phyloP scores from a whole-genome alignment of 768 basidiomycete species.

The Tulasnella sp. region DNA sequence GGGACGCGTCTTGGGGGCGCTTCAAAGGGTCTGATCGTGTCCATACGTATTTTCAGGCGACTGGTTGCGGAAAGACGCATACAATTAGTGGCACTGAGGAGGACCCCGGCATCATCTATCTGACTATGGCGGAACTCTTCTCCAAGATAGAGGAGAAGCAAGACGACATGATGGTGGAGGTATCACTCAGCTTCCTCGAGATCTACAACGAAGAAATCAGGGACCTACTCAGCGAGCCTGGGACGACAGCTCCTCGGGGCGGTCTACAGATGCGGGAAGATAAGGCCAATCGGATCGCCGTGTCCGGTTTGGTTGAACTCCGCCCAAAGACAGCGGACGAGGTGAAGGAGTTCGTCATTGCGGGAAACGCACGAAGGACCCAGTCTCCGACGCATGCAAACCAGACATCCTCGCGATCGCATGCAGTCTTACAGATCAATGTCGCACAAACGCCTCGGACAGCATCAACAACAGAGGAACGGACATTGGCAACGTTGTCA shows the following conservation, averaged over 20 bases:
- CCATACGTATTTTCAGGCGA: conserved; percentile 54
- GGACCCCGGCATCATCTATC: conserved; percentile 90
- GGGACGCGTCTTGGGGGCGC: conserved; percentile 9
- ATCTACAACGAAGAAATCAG: conserved; percentile 99
- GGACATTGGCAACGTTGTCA: conserved; percentile 81
- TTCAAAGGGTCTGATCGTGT: background rate
- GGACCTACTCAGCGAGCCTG: conserved; percentile 76
- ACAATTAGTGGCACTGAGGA: conserved; percentile 87
- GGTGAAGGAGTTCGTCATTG: conserved; percentile 85
- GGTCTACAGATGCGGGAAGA: conserved; percentile 92
- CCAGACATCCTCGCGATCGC: conserved; percentile 91
- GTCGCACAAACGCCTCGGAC: conserved; percentile 80
- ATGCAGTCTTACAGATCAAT: conserved; percentile 94
- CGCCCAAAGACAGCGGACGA: conserved; percentile 77
- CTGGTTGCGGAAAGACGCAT: conserved; percentile 99
- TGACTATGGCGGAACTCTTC: conserved; percentile 96
- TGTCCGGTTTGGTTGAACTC: conserved; percentile 74
- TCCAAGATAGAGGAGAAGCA: conserved; percentile 78
- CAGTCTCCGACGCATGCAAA: conserved; percentile 95
- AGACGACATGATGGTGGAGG: conserved; percentile 77
- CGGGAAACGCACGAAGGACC: conserved; percentile 79
- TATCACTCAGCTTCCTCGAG: conserved; percentile 91
- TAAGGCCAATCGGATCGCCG: conserved; percentile 67
- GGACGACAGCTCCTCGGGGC: conserved; percentile 55
- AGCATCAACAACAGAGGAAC: conserved; percentile 69